phyloP scores from a whole-genome alignment of 768 basidiomycete genomes.

The Leccinum disarticulatum region DNA sequence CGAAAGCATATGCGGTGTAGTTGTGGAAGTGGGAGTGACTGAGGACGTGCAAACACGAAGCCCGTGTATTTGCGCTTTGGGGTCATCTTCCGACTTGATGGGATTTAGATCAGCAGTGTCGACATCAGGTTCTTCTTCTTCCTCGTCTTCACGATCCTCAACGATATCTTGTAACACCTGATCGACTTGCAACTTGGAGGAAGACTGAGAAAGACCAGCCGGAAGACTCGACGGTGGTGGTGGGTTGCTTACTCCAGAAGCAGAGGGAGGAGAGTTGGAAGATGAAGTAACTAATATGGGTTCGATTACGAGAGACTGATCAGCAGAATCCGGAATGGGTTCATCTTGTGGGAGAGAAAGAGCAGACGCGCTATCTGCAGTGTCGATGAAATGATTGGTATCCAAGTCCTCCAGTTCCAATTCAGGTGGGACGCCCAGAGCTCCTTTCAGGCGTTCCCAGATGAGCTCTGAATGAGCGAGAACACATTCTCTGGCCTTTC shows the following conservation, averaged over 20 bases:
- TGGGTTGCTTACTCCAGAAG: constrained; percentile 29
- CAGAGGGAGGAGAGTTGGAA: constrained; percentile 16
- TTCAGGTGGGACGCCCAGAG: constrained; percentile 84
- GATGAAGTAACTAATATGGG: constrained; percentile 46
- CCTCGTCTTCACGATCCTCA: constrained; percentile 49
- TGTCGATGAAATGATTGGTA: background rate
- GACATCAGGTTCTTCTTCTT: constrained; percentile 36
- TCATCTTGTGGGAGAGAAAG: background rate
- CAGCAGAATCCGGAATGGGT: background rate
- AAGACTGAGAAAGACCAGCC: constrained; percentile 31
- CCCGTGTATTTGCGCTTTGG: constrained; percentile 49
- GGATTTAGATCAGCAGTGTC: constrained; percentile 18
- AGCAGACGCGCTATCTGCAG: background rate
- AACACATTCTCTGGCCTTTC: constrained; percentile 72
- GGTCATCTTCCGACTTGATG: constrained; percentile 17
- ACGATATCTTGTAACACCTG: constrained; percentile 55
- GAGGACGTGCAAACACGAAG: constrained; percentile 53
- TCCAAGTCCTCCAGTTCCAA: constrained; percentile 60
- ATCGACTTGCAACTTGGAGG: constrained; percentile 27
- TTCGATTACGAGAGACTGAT: constrained; percentile 42
- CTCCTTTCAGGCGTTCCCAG: constrained; percentile 89
- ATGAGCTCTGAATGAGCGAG: constrained; percentile 78
- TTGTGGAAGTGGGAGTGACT: constrained; percentile 28
- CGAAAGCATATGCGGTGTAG: constrained; percentile 28
- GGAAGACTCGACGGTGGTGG: constrained; percentile 41